Base-by-base conservation (phyloP, 106 monocot genomes). In the Acorus calamus region DNA sequence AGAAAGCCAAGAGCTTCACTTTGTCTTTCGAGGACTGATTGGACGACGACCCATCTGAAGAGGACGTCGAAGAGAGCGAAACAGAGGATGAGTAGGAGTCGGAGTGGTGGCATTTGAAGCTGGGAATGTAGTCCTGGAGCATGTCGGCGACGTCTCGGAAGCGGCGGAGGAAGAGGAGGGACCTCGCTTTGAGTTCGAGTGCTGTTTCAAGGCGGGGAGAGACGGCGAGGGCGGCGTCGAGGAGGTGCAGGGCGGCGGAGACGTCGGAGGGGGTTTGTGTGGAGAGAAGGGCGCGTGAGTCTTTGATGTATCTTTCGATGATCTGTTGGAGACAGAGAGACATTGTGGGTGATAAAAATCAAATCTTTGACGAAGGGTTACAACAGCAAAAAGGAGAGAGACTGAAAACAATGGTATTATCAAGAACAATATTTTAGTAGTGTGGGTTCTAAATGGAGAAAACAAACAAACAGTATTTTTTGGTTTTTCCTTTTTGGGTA, bases 71-170 rank as follows among this genome's bases (percentile, higher is more conserved):
- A 4, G 61, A 55, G 42, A 76, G 57, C 7, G 65, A 66, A 48
- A 51, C 53, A 41, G 52, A 61, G 49, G 85, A 65, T 55, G 78
- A 81, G 14, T 75, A 41, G 3, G 90, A 85, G 10, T 63, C 55
- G 46, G 69, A 76, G 4, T 82, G 69, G 49, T 68, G 66, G 42
- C 55, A 46, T 44, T 72, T 68, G 68, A 67, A 91, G 70, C 96
- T 98, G 5, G 96, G 96, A 11, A 98, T 98, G 79, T 91, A 78
- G 28, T 91, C 87, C 52, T 81, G 80, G 44, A 98, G 78, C 91
- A 98, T 83, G 45, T 91, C 82, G 2, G 91, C 96, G 3, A 98
- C 83, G 12, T 98, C 96, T 2, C 74, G 52, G 62, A 80, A 98
- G 7, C 87, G 71, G 7, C 85, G 66, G 44, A 98, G 85, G 57